Percentiles rank a stretch among this genome's conserved stretches.
Evolutionary conservation across 1,139 yeast genomes (phyloP).

Genomic region (Saccharomyces hybrid): DNA sequence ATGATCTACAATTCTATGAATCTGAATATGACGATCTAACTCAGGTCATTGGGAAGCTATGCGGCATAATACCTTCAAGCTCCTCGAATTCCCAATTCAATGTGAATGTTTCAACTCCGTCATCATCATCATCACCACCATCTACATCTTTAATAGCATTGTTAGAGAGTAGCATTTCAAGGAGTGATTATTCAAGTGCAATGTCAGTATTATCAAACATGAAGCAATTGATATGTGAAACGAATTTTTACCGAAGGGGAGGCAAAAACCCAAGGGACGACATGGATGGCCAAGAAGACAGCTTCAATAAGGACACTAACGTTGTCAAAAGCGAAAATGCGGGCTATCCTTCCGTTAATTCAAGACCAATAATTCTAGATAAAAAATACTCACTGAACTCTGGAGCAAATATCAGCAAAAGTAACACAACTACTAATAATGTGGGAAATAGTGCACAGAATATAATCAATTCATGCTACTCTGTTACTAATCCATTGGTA

Average conservation of each 20-base stretch:
- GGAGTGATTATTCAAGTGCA: slow-evolving; percentile 20
- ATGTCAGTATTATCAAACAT: slow-evolving; percentile 19
- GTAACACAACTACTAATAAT: background rate
- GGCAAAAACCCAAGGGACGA: slow-evolving; percentile 18
- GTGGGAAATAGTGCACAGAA: background rate
- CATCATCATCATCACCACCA: slow-evolving; percentile 8
- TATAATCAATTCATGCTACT: background rate
- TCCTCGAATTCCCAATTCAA: background rate
- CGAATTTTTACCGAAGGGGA: slow-evolving; percentile 22
- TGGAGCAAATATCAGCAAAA: background rate
- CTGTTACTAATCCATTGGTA: background rate
- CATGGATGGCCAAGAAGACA: background rate
- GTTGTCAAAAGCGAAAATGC: background rate
- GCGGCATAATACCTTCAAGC: slow-evolving; percentile 12
- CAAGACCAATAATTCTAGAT: background rate
- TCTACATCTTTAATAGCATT: slow-evolving; percentile 15
- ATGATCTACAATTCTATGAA: slow-evolving; percentile 60
- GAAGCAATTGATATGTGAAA: slow-evolving; percentile 18
- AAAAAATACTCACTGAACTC: background rate
- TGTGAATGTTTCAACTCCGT: background rate
- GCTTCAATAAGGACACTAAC: background rate
- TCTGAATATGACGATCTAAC: slow-evolving; percentile 64
- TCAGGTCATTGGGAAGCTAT: slow-evolving; percentile 14
- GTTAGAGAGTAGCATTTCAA: slow-evolving; percentile 20
- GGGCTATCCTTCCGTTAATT: background rate